These are phyloP conservation scores for Xylaria curta DNA, from an alignment of 495 filamentous ascomycete species.

Conservation along the genomic window DNA sequence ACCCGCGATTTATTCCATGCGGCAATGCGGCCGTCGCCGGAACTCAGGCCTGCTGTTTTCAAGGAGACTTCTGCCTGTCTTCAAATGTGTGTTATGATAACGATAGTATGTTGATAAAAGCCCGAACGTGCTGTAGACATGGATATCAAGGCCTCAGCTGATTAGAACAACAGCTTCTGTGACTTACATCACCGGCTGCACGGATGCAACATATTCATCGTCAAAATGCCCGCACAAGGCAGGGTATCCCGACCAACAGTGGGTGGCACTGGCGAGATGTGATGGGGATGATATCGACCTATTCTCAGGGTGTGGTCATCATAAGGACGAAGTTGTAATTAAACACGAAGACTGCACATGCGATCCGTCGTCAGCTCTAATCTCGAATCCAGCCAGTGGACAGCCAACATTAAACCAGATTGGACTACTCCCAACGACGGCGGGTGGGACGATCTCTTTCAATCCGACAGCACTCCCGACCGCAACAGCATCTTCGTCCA, in stretches of 20 bases:
- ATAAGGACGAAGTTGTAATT: constrained; percentile 23
- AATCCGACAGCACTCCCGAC: constrained; percentile 23
- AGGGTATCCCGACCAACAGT: constrained; percentile 34
- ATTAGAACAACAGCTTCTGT: constrained; percentile 27
- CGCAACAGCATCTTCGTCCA: background rate
- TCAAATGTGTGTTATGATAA: constrained; percentile 39
- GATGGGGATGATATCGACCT: constrained; percentile 32
- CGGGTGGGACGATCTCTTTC: constrained; percentile 20
- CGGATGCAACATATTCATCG: constrained; percentile 34
- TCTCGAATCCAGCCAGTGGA: constrained; percentile 30
- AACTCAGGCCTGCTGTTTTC: constrained; percentile 42
- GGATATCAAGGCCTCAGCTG: background rate
- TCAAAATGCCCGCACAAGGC: constrained; percentile 34
- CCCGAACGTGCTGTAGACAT: background rate
- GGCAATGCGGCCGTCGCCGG: constrained; percentile 43
- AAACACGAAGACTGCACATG: constrained; percentile 34
- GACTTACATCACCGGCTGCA: constrained; percentile 47
- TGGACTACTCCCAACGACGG: constrained; percentile 15
- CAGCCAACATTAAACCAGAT: constrained; percentile 28
- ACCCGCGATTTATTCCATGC: constrained; percentile 39
- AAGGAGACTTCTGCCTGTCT: constrained; percentile 42
- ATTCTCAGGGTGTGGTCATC: constrained; percentile 29
- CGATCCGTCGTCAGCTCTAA: constrained; percentile 29
- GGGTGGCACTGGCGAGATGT: constrained; percentile 34
- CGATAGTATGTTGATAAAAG: constrained; percentile 18